Evolutionary conservation across 177 flowering plant species (phyloP).

Genomic region (Vitis hybrid): DNA sequence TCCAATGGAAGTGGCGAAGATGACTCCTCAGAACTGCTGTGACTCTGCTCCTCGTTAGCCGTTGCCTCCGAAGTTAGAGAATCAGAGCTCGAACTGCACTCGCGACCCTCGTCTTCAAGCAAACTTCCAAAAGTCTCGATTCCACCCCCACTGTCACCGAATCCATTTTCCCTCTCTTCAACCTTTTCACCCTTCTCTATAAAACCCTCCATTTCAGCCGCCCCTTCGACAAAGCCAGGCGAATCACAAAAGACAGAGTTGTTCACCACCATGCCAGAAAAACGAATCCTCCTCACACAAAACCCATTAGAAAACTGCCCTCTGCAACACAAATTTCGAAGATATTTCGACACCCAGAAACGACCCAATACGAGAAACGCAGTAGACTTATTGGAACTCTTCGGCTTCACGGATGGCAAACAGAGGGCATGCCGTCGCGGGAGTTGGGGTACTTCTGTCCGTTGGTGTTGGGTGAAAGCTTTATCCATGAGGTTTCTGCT

Average conservation of each 20-base stretch:
- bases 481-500: conserved; percentile 26
- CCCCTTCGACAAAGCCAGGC: conserved; percentile 20
- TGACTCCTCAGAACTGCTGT: conserved; percentile 44
- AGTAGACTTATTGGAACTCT: conserved; percentile 4
- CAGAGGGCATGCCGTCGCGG: conserved; percentile 24
- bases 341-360: conserved; percentile 36
- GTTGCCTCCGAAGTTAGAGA: conserved; percentile 38
- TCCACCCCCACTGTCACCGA: conserved; percentile 20
- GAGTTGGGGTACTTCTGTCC: conserved; percentile 16
- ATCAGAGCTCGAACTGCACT: conserved; percentile 57
- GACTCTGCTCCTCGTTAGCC: conserved; percentile 47
- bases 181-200: conserved; percentile 22
- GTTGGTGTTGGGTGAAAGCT: conserved; percentile 28
- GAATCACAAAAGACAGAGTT: conserved; percentile 36
- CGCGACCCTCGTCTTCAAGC: conserved; percentile 31
- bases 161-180: conserved; percentile 23
- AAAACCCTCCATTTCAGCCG: conserved; percentile 36
- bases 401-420: conserved; percentile 15
- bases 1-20: conserved; percentile 37
- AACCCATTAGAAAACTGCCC: conserved; percentile 20
- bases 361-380: conserved; percentile 22
- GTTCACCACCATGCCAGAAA: conserved; percentile 33
- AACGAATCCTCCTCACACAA: conserved; percentile 23
- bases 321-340: conserved; percentile 17
- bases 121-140: conserved; percentile 19